Conservation (phyloP, 345 rosid species). For the Eucalyptus tenuipes region DNA sequence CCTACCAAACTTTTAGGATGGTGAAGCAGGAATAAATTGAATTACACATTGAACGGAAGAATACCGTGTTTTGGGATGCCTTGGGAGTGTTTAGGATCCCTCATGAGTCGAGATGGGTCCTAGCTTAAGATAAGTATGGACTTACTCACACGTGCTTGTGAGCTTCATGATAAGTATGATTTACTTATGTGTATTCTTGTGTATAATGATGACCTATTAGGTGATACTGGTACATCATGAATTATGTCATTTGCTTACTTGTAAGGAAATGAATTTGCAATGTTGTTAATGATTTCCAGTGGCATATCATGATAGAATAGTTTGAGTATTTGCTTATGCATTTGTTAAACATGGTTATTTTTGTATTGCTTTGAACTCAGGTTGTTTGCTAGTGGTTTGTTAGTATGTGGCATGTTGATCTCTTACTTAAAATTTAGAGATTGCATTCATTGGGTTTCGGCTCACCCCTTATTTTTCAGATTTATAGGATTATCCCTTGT, state of each 20-base stretch:
- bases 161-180: background rate
- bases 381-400: no score
- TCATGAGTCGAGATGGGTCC: no score
- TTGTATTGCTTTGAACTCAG: background rate
- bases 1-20: background rate
- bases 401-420: background rate
- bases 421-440: no score
- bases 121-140: background rate
- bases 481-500: no score
- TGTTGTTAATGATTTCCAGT: no score
- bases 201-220: background rate
- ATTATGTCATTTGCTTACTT: background rate
- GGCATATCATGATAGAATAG: background rate
- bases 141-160: background rate
- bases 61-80: background rate
- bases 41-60: background rate
- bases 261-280: no score
- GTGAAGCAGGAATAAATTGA: rapidly evolving
- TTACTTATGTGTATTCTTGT: no score
- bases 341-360: no score
- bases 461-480: background rate
- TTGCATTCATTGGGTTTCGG: background rate
- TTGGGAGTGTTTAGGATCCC: no score
- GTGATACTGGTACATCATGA: background rate
- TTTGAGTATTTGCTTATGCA: background rate